A percentile compares a stretch with the other conserved stretches of the same genome.
Evolutionary conservation across 2,329 filamentous ascomycete species (phyloP).

Genomic region (Myriosclerotinia scirpicola): DNA sequence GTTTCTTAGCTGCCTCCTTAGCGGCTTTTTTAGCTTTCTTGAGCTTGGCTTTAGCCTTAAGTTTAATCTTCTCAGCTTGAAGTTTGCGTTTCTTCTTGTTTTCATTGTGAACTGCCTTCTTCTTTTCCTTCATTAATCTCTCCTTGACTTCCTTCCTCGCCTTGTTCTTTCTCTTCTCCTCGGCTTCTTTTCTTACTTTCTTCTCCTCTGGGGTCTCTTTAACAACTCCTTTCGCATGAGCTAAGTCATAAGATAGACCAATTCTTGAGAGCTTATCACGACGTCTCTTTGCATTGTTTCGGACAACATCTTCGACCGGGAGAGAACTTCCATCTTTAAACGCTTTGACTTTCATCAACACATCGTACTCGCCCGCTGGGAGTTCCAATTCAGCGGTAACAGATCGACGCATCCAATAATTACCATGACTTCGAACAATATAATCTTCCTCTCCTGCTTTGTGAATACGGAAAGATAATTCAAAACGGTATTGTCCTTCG

Average conservation of each 20-base stretch:
- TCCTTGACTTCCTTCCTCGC: constrained; percentile 44
- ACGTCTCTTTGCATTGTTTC: constrained; percentile 40
- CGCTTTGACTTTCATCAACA: constrained; percentile 56
- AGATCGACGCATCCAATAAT: constrained; percentile 52
- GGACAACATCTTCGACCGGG: constrained; percentile 50
- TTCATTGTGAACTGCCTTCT: constrained; percentile 30
- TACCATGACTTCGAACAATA: constrained; percentile 53
- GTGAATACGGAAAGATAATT: constrained; percentile 51
- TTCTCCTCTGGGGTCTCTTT: constrained; percentile 47
- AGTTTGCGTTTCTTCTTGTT: constrained; percentile 26
- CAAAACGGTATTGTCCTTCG: constrained; percentile 55
- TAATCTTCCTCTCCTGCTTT: constrained; percentile 56
- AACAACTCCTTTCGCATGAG: constrained; percentile 57
- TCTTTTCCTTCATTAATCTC: constrained; percentile 37
- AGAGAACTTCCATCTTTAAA: constrained; percentile 45
- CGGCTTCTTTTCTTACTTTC: constrained; percentile 48
- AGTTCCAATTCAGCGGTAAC: constrained; percentile 59
- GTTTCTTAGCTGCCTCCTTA: constrained; percentile 24
- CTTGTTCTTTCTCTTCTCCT: constrained; percentile 45
- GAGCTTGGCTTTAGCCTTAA: constrained; percentile 26
- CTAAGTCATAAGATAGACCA: constrained; percentile 60
- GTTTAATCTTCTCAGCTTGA: constrained; percentile 23
- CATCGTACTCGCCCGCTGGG: constrained; percentile 56
- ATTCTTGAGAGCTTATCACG: constrained; percentile 57
- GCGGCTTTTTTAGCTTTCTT: constrained; percentile 27